Base-by-base conservation (phyloP, 2,329 filamentous ascomycete genomes). In the Corniculantispora saksenae region DNA sequence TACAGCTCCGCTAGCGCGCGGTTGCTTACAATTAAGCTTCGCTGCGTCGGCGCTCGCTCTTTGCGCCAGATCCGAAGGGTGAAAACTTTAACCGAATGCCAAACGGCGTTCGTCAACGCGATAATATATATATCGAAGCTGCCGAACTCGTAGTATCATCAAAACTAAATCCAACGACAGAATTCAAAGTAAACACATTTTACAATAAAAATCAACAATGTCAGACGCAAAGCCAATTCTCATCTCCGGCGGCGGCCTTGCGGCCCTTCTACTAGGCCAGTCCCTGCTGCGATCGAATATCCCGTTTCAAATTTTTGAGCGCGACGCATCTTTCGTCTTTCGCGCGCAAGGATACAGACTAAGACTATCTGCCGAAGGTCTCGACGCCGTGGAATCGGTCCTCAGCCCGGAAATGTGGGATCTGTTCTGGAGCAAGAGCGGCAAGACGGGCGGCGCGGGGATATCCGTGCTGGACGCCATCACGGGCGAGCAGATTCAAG, bases 291-390 rank as follows among this genome's bases (percentile, higher is more conserved):
- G 67, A 1, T 74, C 78, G 54, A 72, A 72, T 0, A 81, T 84
- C n/a, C 79, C 81, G 0, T 88, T 85, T 72, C 77, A 73, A 45
- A 81, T 89, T 51, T 88, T 84, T 70, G 86, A 89, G 74, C 84
- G 84, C 50, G 83, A 86, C 66, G 67, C 73, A 0, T 81, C 80
- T 0, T 76, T 83, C 55, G 66, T 71, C 1, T 87, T 86, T 69
- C 86, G 87, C 53, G 86, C 83, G 0, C 87, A 90, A 71, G 87
- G 87, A 0, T 89, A 90, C 74, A 77, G 87, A 2, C 77, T 89
- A 8, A 83, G 87, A 15, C 79, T 89, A 2, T 88, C 85, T 0
- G 61, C 73, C 0, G 80, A 86, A 68, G 86, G 86, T 0, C 77
- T 89, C 1, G 82, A 86, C 69, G 85, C 87, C 25, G 86, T 90